Conservation (phyloP, 768 basidiomycete species). For the Crepidotus variabilis region DNA sequence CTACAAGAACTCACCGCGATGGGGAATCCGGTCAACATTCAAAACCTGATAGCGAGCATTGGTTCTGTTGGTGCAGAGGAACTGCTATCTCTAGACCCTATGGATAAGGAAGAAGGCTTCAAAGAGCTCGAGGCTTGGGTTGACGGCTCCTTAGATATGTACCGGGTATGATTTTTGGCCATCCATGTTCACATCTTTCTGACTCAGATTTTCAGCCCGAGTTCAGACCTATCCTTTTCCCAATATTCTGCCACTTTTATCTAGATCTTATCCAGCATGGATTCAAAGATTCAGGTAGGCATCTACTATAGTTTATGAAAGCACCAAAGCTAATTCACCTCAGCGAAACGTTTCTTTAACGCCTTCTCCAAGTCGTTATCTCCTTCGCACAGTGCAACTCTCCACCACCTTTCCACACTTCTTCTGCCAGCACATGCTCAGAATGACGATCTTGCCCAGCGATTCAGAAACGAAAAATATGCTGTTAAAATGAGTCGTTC, state of each 20-base stretch:
- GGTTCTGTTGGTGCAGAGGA: slow-evolving; percentile 82
- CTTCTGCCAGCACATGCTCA: slow-evolving; percentile 82
- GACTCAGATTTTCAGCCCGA: slow-evolving; percentile 62
- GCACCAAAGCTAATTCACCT: slow-evolving; percentile 9
- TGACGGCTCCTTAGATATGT: slow-evolving; percentile 89
- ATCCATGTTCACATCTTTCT: neutral
- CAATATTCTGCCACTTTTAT: slow-evolving; percentile 97
- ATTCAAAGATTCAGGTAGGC: slow-evolving; percentile 84
- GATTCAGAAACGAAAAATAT: slow-evolving; percentile 90
- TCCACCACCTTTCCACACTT: slow-evolving; percentile 78
- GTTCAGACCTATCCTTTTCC: slow-evolving; percentile 89
- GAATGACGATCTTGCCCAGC: slow-evolving; percentile 76
- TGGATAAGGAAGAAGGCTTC: slow-evolving; percentile 84
- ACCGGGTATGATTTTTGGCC: slow-evolving; percentile 51
- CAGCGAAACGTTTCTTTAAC: slow-evolving; percentile 68
- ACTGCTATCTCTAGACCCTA: slow-evolving; percentile 75
- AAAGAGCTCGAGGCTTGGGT: slow-evolving; percentile 86
- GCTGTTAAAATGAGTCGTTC: slow-evolving; percentile 86
- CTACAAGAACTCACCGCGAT: slow-evolving; percentile 65
- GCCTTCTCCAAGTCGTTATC: slow-evolving; percentile 68
- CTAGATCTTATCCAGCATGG: slow-evolving; percentile 90
- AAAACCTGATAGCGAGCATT: slow-evolving; percentile 72
- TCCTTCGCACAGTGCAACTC: slow-evolving; percentile 58
- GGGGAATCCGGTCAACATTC: slow-evolving; percentile 70
- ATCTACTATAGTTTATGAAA: neutral